phyloP scores from a whole-genome alignment of 23 red algal species.

The Gracilaria domingensis region DNA sequence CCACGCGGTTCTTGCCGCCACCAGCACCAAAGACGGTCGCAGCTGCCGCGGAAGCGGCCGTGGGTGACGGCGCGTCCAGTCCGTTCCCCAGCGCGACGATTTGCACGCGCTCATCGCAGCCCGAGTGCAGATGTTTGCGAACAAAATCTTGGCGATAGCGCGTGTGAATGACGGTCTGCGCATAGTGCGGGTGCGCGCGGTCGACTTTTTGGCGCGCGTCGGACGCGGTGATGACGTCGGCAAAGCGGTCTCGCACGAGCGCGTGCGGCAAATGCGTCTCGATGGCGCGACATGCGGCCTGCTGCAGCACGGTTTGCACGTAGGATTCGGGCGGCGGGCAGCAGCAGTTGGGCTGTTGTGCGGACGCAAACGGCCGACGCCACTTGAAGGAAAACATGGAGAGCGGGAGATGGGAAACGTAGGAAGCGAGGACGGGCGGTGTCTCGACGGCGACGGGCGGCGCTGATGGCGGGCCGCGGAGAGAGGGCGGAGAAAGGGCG shows the following conservation, averaged over 20 bases:
- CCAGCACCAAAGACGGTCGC: too few relatives aligned
- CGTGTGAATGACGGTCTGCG: background rate
- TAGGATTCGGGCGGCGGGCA: background rate
- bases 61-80: background rate
- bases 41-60: background rate
- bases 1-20: too few relatives aligned
- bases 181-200: background rate
- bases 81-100: background rate
- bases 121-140: background rate
- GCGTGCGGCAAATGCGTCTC: background rate
- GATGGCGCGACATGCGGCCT: constrained; percentile 6
- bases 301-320: background rate
- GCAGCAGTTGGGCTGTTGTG: background rate
- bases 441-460: too few relatives aligned
- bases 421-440: too few relatives aligned
- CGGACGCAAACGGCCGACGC: background rate
- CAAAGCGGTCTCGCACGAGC: background rate
- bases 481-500: too few relatives aligned
- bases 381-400: background rate
- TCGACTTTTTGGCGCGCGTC: background rate
- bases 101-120: background rate
- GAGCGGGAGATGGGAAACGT: too few relatives aligned
- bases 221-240: background rate
- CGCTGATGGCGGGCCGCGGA: too few relatives aligned
- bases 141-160: constrained; percentile 13